Percentiles rank a stretch among this genome's conserved stretches.
Conservation (phyloP, 495 filamentous ascomycete species). For the Bacidia gigantensis region DNA sequence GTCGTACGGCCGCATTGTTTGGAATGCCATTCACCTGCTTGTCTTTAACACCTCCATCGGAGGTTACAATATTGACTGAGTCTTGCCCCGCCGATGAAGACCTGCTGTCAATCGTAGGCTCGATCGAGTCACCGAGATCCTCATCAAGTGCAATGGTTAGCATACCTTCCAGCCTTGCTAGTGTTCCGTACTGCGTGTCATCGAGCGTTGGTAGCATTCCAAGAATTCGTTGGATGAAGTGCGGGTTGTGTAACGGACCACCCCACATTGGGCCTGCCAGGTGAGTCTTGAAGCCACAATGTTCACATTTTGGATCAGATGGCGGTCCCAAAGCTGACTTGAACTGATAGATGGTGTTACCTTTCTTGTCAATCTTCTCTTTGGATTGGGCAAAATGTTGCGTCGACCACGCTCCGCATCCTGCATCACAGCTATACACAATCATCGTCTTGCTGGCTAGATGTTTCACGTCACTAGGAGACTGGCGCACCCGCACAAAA, state of each 20-base stretch:
- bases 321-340: conserved; percentile 54
- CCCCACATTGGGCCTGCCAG: conserved; percentile 89
- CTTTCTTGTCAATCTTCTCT: conserved; percentile 49
- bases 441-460: conserved; percentile 81
- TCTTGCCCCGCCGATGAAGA: conserved; percentile 8
- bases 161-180: conserved; percentile 77
- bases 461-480: conserved; percentile 75
- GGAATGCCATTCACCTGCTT: conserved; percentile 11
- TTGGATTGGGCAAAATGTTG: conserved; percentile 60
- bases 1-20: conserved; percentile 15
- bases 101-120: conserved; percentile 4
- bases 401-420: conserved; percentile 76
- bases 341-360: conserved; percentile 60
- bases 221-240: conserved; percentile 67
- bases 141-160: conserved; percentile 77
- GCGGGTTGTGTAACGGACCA: conserved; percentile 70
- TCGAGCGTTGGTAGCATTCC: conserved; percentile 48
- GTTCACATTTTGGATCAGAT: conserved; percentile 47
- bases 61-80: not conserved
- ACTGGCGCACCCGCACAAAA: conserved; percentile 70
- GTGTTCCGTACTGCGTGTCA: conserved; percentile 57
- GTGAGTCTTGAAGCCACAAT: conserved; percentile 79
- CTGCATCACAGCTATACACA: conserved; percentile 77
- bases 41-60: not conserved
- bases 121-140: conserved; percentile 18